Evolutionary conservation across 805 yeast species (phyloP).

Genomic region (Torulaspora microellipsoides): DNA sequence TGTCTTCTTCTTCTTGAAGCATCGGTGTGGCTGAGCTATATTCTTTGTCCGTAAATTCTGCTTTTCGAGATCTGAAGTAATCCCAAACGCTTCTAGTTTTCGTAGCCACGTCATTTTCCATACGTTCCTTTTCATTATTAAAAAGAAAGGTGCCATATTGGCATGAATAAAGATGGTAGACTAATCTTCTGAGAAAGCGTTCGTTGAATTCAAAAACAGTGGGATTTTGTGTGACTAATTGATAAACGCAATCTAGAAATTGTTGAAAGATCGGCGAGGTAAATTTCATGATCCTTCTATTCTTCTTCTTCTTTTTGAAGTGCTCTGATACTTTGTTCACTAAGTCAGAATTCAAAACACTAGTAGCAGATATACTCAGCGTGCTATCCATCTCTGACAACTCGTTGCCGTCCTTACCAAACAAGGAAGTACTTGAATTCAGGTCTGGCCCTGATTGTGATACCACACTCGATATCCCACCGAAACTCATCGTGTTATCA

Average conservation of each 20-base stretch:
- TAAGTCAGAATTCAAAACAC: constrained; percentile 39
- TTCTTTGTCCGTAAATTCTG: constrained; percentile 58
- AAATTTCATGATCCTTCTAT: constrained; percentile 39
- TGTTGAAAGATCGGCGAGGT: constrained; percentile 95
- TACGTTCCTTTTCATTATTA: constrained; percentile 65
- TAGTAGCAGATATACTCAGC: constrained; percentile 3
- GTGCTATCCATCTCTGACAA: constrained; percentile 10
- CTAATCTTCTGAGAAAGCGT: constrained; percentile 73
- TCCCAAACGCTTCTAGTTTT: constrained; percentile 87
- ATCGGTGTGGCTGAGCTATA: constrained; percentile 31
- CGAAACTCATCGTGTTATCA: constrained; percentile 32
- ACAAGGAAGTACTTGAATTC: constrained; percentile 16
- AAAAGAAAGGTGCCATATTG: constrained; percentile 89
- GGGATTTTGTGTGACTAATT: constrained; percentile 67
- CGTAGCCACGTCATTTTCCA: constrained; percentile 37
- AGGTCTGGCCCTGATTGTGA: constrained; percentile 12
- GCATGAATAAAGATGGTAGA: constrained; percentile 87
- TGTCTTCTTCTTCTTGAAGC: constrained; percentile 34
- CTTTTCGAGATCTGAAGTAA: constrained; percentile 71
- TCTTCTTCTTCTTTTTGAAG: constrained; percentile 43
- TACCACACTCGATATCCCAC: constrained; percentile 7
- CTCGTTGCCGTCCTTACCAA: constrained; percentile 17
- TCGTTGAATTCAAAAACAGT: constrained; percentile 80
- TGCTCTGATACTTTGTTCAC: constrained; percentile 48
- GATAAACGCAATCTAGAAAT: constrained; percentile 85